Percentiles rank a stretch among this genome's conserved stretches.
phyloP scores from a whole-genome alignment of 2,329 filamentous ascomycete species.

The Pseudogymnoascus sp. region DNA sequence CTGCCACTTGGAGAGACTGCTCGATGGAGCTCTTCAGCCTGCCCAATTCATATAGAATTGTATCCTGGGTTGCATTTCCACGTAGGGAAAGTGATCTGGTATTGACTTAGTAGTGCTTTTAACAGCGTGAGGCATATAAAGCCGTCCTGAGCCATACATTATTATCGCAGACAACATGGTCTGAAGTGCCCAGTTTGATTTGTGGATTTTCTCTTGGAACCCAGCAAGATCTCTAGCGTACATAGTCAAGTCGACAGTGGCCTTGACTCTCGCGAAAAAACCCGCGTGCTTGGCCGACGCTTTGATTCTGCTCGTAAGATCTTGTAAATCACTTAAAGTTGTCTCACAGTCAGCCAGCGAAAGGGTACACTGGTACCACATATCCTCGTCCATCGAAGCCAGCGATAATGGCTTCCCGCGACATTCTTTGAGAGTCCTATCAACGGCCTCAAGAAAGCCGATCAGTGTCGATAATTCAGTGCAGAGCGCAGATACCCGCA shows the following conservation, averaged over 20 bases:
- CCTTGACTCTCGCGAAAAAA: constrained; percentile 11
- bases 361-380: constrained; percentile 23
- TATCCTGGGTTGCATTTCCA: constrained; percentile 17
- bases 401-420: constrained; percentile 17
- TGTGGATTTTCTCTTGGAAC: constrained; percentile 24
- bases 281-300: not conserved
- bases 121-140: not conserved
- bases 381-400: constrained; percentile 17
- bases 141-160: constrained; percentile 14
- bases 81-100: constrained; percentile 16
- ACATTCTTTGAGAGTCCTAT: constrained; percentile 20
- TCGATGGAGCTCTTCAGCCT: constrained; percentile 21
- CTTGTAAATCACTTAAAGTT: constrained; percentile 15
- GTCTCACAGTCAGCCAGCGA: constrained; percentile 18
- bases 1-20: constrained; percentile 18
- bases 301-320: constrained; percentile 19
- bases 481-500: constrained; percentile 11
- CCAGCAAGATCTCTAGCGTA: constrained; percentile 18
- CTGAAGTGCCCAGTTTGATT: constrained; percentile 25
- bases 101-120: not conserved
- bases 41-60: constrained; percentile 18
- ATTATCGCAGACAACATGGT: constrained; percentile 25
- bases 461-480: constrained; percentile 14
- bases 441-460: constrained; percentile 19
- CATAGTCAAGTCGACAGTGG: constrained; percentile 17